Evolutionary conservation across 352 stramenopile species (phyloP), one percentile per base, ranked within the genome.

Genomic region (Plasmopara viticola): DNA sequence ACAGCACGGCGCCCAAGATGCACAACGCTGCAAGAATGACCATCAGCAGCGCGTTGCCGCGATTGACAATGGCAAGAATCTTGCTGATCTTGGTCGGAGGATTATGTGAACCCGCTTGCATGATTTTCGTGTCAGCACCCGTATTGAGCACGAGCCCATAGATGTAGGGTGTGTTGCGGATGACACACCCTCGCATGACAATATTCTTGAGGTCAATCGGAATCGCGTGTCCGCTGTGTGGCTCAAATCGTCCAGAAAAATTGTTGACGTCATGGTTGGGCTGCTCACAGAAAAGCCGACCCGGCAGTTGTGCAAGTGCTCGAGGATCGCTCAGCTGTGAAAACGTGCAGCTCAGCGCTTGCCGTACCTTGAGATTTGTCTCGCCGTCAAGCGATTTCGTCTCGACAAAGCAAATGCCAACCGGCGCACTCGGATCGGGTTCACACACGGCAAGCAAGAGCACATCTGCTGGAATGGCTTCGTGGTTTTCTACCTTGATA

Each of bases 191-290:
- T 3, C 83, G 76, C 37, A 95, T 47, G 18, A 66, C 78, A 48
- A 94, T 74, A 51, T 90, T 94, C 62, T 94, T 95, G 28, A 92
- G 60, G 50, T 94, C 84, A 42, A 95, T 73, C 6, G 82, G 84
- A 44, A 95, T 90, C 7, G 80, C 84, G 35, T 87, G 78, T 12
- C 74, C 82, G n/a, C 71, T 70, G 17, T 86, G 70, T 3, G 79
- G 78, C 48, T 91, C 80, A 30, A 83, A 92, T 5, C 84, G 68
- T 1, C 84, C 85, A 0, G 77, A 86, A 38, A 95, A 96, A 30
- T 64, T 78, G 64, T 96, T 92, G 42, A 95, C 84, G 48, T 94
- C 79, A 53, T 90, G 83, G 53, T 96, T 95, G 10, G 87, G 87
- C 37, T 72, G 70, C 59, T 95, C 83, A 34, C 64, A 89, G 29